Evolutionary conservation across 495 filamentous ascomycete species (phyloP), one percentile per base, ranked within the genome.

Genomic region (Hypoxylon fuscum): DNA sequence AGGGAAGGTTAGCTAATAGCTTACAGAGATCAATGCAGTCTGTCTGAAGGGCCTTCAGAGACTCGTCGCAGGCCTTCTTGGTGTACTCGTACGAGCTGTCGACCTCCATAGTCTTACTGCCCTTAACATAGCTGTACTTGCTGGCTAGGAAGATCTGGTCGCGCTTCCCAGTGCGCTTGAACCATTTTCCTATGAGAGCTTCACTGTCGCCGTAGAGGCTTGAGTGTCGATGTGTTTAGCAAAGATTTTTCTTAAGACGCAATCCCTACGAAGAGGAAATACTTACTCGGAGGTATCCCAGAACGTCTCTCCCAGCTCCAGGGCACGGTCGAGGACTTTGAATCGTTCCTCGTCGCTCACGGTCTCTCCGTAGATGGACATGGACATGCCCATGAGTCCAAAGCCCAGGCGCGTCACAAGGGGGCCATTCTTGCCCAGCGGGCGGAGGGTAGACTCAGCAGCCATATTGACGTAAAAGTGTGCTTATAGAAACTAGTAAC

Each of bases 251-350:
- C 17, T 27, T 0, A 14, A 22, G 12, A 20, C 34, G 1, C 22
- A 11, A 4, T 11, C 7, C 14, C 25, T 45, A 27, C 1, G 18
- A 11, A 32, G 21, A 21, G 14, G 0, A 1, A 12, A 25, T 18
- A 59, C 71, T 38, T 57, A 71, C 68, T 73, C 71, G 15, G 71
- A n/a, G n/a, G 55, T 81, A 62, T 90, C 87, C 87, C 87, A 89
- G 51, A 83, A 83, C 0, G 61, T 81, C 31, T 79, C 72, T 1
- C 87, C 88, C 10, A 82, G 67, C 47, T 83, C 77, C 41, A 81
- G 55, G n/a, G 81, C 83, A 2, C 80, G 79, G 56, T 86, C 82
- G 0, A 83, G 77, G 17, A 86, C 4, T 8, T 66, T 62, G 40
- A 85, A 80, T n/a, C 78, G 76, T 22, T 81, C 79, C 48, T 80